Conservation (phyloP, 1,284 basidiomycete species). For the Microbotryum silenes-acaulis region DNA sequence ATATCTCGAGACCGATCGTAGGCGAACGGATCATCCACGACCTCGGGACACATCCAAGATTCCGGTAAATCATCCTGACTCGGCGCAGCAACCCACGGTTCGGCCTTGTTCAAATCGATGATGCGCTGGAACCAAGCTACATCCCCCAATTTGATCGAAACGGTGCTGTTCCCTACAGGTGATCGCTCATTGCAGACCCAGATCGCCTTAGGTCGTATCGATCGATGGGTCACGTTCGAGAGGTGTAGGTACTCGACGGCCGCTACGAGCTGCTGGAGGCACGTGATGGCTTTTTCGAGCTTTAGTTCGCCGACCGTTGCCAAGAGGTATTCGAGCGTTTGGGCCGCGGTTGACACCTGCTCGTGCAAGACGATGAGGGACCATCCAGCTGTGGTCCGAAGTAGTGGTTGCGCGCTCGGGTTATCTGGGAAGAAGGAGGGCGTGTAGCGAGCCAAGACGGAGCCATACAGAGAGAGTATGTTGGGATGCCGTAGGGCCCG, state of each 20-base stretch:
- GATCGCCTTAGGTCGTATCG: constrained; percentile 11
- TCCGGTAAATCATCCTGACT: constrained; percentile 21
- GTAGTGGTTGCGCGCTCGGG: neutral
- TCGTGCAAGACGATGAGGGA: constrained; percentile 26
- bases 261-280: constrained; percentile 22
- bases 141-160: constrained; percentile 3
- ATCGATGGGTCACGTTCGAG: constrained; percentile 28
- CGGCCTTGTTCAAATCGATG: constrained; percentile 29
- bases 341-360: constrained; percentile 8
- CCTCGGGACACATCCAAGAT: constrained; percentile 27
- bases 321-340: constrained; percentile 27
- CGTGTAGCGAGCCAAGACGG: constrained; percentile 25
- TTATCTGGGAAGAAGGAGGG: constrained; percentile 22
- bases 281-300: constrained; percentile 26
- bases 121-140: constrained; percentile 25
- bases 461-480: constrained; percentile 26
- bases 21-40: constrained; percentile 28
- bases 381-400: constrained; percentile 25
- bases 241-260: constrained; percentile 29
- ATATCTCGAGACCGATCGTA: constrained; percentile 32
- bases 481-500: constrained; percentile 22
- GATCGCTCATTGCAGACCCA: constrained; percentile 15
- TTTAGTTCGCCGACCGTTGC: constrained; percentile 31
- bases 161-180: neutral
- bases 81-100: constrained; percentile 22